phyloP scores from a whole-genome alignment of 352 stramenopile species.

The Phytophthora foliorum region DNA sequence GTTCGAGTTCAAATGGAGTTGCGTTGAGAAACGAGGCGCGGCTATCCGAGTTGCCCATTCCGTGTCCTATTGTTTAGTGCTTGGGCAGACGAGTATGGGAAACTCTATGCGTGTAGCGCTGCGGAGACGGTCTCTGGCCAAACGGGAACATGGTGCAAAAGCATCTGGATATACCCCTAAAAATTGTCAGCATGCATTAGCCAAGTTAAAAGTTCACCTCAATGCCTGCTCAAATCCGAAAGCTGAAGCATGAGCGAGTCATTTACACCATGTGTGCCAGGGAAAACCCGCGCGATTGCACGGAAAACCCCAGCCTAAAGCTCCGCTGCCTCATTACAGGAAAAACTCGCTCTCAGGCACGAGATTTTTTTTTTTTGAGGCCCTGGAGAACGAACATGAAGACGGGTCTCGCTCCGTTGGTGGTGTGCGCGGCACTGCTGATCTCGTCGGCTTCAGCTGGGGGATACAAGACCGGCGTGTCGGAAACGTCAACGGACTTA shows the following conservation, averaged over 20 bases:
- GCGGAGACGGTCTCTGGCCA: slow-evolving; percentile 12
- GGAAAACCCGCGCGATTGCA: slow-evolving; percentile 30
- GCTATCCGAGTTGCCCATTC: slow-evolving; percentile 36
- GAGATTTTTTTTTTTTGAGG: slow-evolving; percentile 1
- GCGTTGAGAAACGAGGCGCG: slow-evolving; percentile 32
- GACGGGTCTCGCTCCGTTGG: slow-evolving; percentile 21
- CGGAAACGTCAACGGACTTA: slow-evolving; percentile 15
- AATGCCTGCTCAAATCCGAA: slow-evolving; percentile 29
- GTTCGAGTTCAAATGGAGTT: slow-evolving; percentile 8
- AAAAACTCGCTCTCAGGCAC: slow-evolving; percentile 35
- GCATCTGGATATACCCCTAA: slow-evolving; percentile 22
- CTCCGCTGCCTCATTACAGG: slow-evolving; percentile 35
- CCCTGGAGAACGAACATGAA: slow-evolving; percentile 21
- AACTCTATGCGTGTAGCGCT: slow-evolving; percentile 13
- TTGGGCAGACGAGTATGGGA: slow-evolving; percentile 4
- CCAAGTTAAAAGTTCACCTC: slow-evolving; percentile 8
- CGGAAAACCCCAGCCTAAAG: slow-evolving; percentile 18
- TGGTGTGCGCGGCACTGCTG: slow-evolving; percentile 24
- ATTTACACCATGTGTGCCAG: slow-evolving; percentile 29
- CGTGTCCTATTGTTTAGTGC: slow-evolving; percentile 33
- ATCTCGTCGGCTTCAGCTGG: slow-evolving; percentile 21
- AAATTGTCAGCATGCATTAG: slow-evolving; percentile 27
- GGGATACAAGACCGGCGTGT: slow-evolving; percentile 8
- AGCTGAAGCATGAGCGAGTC: slow-evolving; percentile 24
- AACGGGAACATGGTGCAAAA: slow-evolving; percentile 30